phyloP scores from a whole-genome alignment of 495 filamentous ascomycete genomes.

The Trichoderma virens region DNA sequence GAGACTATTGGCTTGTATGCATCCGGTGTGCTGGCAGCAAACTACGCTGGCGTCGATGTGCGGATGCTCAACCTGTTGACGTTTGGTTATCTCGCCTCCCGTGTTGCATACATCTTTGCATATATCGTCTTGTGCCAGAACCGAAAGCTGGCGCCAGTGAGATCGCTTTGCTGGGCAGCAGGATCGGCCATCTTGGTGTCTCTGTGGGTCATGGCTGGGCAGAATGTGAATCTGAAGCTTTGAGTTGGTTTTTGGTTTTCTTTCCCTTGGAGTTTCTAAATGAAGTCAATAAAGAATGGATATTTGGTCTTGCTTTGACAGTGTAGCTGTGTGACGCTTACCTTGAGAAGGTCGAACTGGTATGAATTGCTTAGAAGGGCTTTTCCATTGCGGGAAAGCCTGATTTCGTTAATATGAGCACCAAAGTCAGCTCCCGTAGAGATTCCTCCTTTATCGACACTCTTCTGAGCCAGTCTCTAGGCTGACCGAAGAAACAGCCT shows the following conservation, averaged over 20 bases:
- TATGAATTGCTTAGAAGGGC: too few species aligned
- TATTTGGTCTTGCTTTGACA: too few species aligned
- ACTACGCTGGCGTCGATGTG: constrained; percentile 27
- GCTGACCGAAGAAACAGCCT: too few species aligned
- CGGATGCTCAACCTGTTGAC: constrained; percentile 32
- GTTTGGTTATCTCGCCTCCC: constrained; percentile 32
- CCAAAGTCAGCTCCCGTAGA: too few species aligned
- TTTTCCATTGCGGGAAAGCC: too few species aligned
- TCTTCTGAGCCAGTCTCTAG: too few species aligned
- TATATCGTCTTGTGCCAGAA: constrained; percentile 38
- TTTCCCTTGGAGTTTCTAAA: neutral
- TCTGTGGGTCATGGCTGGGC: constrained; percentile 38
- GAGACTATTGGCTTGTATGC: constrained; percentile 45
- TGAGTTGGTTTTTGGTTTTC: neutral
- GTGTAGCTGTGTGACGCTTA: too few species aligned
- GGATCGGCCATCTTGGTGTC: constrained; percentile 24
- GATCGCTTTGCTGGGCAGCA: constrained; percentile 32
- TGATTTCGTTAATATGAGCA: too few species aligned
- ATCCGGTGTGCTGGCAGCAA: constrained; percentile 42
- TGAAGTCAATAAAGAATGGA: too few species aligned
- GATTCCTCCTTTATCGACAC: too few species aligned
- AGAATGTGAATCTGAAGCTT: constrained; percentile 1
- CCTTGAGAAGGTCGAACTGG: too few species aligned
- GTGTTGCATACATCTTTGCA: constrained; percentile 36
- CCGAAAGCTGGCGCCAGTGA: constrained; percentile 21